These are phyloP conservation scores for Saccharomyces jurei DNA, from an alignment of 805 yeast genomes.

Conservation along the genomic window DNA sequence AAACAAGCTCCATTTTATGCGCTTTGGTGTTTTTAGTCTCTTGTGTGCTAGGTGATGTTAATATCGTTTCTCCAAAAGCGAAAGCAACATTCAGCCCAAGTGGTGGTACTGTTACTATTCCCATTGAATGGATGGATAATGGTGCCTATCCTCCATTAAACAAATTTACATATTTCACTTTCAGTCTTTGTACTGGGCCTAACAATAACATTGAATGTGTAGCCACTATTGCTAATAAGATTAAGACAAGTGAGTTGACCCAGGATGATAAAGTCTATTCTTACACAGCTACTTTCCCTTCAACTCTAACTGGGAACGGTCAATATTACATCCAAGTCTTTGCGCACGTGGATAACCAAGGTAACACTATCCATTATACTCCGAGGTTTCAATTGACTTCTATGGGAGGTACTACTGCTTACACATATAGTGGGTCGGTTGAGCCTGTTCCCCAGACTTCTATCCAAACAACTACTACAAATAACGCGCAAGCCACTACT, in stretches of 20 bases:
- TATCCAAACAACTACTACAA: slow-evolving; percentile 30
- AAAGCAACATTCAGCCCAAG: slow-evolving; percentile 17
- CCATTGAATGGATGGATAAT: slow-evolving; percentile 49
- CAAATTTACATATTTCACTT: slow-evolving; percentile 38
- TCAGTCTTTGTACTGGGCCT: slow-evolving; percentile 64
- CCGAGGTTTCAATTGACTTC: slow-evolving; percentile 56
- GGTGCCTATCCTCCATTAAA: slow-evolving; percentile 40
- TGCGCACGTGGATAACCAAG: slow-evolving; percentile 31
- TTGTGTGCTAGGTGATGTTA: slow-evolving; percentile 19
- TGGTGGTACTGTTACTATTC: slow-evolving; percentile 24
- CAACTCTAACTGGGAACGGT: slow-evolving; percentile 52
- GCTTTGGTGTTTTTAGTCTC: background rate
- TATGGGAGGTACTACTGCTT: slow-evolving; percentile 58
- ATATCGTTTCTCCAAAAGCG: slow-evolving; percentile 18
- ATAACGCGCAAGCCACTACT: slow-evolving; percentile 28
- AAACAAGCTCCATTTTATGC: background rate
- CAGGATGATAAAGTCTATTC: slow-evolving; percentile 20
- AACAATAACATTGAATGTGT: slow-evolving; percentile 40
- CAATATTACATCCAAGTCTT: slow-evolving; percentile 64
- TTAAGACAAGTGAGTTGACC: slow-evolving; percentile 27
- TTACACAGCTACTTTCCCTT: slow-evolving; percentile 37
- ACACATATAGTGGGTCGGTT: slow-evolving; percentile 40
- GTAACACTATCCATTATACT: slow-evolving; percentile 58
- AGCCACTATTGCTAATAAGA: slow-evolving; percentile 22
- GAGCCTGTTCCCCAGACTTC: slow-evolving; percentile 38